Evolutionary conservation across 371 early-diverging fungal genomes (phyloP).

Genomic region (Apophysomyces variabilis): DNA sequence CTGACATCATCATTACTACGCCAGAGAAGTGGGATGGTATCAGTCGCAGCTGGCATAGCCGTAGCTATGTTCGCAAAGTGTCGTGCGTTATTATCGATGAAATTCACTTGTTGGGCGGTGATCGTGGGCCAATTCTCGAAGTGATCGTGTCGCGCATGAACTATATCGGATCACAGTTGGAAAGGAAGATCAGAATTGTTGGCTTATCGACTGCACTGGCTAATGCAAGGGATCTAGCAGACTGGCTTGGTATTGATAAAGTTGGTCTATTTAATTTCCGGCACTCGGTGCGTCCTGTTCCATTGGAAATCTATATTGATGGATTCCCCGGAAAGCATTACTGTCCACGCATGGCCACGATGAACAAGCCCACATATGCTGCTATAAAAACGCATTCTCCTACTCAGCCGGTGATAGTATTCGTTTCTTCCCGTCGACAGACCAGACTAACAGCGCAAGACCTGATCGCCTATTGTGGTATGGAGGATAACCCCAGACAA

Average conservation of each 20-base stretch:
- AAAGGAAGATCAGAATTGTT: slow-evolving; percentile 87
- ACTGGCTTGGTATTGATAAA: slow-evolving; percentile 92
- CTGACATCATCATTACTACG: slow-evolving; percentile 97
- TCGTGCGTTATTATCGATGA: slow-evolving; percentile 97
- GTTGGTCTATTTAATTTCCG: slow-evolving; percentile 93
- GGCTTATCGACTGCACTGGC: slow-evolving; percentile 99
- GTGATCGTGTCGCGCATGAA: slow-evolving; percentile 98
- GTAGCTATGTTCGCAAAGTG: slow-evolving; percentile 83
- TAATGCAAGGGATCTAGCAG: slow-evolving; percentile 95
- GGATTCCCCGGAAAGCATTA: slow-evolving; percentile 96
- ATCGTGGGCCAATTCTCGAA: slow-evolving; percentile 98
- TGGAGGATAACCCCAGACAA: slow-evolving; percentile 90
- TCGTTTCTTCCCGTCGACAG: slow-evolving; percentile 96
- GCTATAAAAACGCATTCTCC: slow-evolving; percentile 95
- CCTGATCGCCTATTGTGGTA: slow-evolving; percentile 88
- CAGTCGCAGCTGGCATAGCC: slow-evolving; percentile 88
- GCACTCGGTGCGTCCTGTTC: slow-evolving; percentile 95
- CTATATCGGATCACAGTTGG: slow-evolving; percentile 79
- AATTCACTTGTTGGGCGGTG: slow-evolving; percentile 97
- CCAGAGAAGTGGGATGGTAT: slow-evolving; percentile 99
- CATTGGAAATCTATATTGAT: slow-evolving; percentile 94
- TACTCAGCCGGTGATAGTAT: slow-evolving; percentile 92
- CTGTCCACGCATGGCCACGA: slow-evolving; percentile 95
- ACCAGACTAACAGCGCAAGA: slow-evolving; percentile 95
- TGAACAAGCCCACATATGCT: slow-evolving; percentile 96